Base-by-base conservation (phyloP, 129 eudicot genomes). In the Artemisia tridentata region DNA sequence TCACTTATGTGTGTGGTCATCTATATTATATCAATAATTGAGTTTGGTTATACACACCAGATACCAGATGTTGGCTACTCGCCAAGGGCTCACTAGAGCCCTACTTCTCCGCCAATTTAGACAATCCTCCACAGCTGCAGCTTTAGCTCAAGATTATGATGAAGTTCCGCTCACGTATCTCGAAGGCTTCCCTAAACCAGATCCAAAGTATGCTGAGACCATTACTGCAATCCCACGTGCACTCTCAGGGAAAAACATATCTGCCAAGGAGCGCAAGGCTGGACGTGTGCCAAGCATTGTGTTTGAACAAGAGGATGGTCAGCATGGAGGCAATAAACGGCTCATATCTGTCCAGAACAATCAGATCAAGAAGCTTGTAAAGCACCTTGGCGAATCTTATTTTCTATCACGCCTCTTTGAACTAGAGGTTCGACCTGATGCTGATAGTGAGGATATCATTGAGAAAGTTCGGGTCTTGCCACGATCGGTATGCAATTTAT, bases 391-490 rank as follows among this genome's bases (percentile, higher is more conserved):
- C 8, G 81, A 73, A 43, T 70, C 97, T 7, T 85, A 81, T 63
- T 93, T 93, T 51, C 76, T 89, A 14, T 87, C 98, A 10, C 79
- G 97, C 38, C 72, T 87, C 12, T 93, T 89, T 78, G 91, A 93
- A 15, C 92, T 93, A 21, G 87, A 89, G 79, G 86, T 93, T 20
- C 75, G 82, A 5, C 77, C 88, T 0, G 84, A 86, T 25, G 85
- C 76, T 23, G 89, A 72, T 5, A 82, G 92, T 10, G 80, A 79
- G n/a, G 89, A 92, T 27, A 45, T 91, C 7, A 69, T 91, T 55
- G 97, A 91, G 83, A 84, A 82, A 76, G 97, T 88, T 9, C 86
- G 96, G 1, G 97, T 88, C 60, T 83, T 91, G 85, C 93, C 97
- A 12, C 72, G 91, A 74, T 52, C 16, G 88, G 97, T 80, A 74